Conservation (phyloP, 257 asterid species). For the Gentiana straminea region DNA sequence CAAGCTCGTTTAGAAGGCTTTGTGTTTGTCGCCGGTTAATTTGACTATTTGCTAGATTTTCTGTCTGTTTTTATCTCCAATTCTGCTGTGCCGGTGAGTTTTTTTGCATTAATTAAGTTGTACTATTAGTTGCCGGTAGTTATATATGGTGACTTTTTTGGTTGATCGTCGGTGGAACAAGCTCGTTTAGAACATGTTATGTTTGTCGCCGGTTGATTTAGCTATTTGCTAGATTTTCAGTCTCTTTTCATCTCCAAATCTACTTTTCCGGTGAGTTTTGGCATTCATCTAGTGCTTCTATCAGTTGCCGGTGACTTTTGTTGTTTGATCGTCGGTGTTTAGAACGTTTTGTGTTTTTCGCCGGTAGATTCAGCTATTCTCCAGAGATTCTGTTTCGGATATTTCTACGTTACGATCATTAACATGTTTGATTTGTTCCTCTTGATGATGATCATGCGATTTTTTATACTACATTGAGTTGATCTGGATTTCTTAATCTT, state of each 20-base stretch:
- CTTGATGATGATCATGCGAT: slow-evolving; percentile 10
- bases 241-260: background rate
- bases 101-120: too few species aligned
- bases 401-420: background rate
- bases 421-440: slow-evolving; percentile 6
- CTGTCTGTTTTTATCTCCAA: too few species aligned
- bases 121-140: too few species aligned
- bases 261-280: background rate
- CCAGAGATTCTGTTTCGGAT: background rate
- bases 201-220: too few species aligned
- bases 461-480: background rate
- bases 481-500: slow-evolving; percentile 7
- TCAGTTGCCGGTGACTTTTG: background rate
- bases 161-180: too few species aligned
- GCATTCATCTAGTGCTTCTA: background rate
- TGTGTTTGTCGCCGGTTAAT: too few species aligned
- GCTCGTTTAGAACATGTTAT: too few species aligned
- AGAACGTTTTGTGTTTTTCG: slow-evolving; percentile 5
- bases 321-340: background rate
- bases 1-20: slow-evolving; percentile 4
- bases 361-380: slow-evolving; percentile 22
- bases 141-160: too few species aligned
- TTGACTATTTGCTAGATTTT: too few species aligned
- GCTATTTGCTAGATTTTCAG: slow-evolving; percentile 2
- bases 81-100: too few species aligned